Evolutionary conservation across 2,329 filamentous ascomycete species (phyloP).

Genomic region (Diplodia corticola): DNA sequence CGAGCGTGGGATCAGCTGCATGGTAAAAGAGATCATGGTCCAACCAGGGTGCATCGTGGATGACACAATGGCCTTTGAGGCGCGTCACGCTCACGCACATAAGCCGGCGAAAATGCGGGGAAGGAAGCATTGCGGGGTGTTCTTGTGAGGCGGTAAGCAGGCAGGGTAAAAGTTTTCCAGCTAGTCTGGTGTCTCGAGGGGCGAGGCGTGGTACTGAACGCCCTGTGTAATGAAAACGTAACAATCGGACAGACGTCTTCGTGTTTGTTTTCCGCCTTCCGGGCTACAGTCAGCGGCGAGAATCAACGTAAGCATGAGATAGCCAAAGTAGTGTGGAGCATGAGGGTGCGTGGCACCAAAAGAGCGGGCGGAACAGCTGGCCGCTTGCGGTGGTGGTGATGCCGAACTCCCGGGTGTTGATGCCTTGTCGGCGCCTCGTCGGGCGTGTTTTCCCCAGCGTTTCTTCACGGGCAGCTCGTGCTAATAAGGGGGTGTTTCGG

Average conservation of each 20-base stretch:
- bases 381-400: neutral
- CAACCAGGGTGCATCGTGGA: neutral
- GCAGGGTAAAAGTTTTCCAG: too few relatives aligned
- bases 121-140: too few relatives aligned
- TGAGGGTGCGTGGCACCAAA: neutral
- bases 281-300: too few relatives aligned
- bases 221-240: too few relatives aligned
- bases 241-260: too few relatives aligned
- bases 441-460: neutral
- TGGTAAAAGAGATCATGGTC: neutral
- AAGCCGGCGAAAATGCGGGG: neutral
- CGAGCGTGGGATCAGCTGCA: neutral
- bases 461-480: neutral
- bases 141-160: too few relatives aligned
- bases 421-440: neutral
- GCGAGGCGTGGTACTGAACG: too few relatives aligned
- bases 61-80: neutral
- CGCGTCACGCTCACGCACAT: neutral
- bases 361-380: neutral
- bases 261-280: too few relatives aligned
- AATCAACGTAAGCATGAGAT: too few relatives aligned
- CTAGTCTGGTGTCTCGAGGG: too few relatives aligned
- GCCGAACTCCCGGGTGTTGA: neutral
- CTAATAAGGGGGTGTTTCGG: neutral
- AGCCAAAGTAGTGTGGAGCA: neutral